phyloP scores from a whole-genome alignment of 1,139 yeast species.

The Scheffersomyces cryptocercus region DNA sequence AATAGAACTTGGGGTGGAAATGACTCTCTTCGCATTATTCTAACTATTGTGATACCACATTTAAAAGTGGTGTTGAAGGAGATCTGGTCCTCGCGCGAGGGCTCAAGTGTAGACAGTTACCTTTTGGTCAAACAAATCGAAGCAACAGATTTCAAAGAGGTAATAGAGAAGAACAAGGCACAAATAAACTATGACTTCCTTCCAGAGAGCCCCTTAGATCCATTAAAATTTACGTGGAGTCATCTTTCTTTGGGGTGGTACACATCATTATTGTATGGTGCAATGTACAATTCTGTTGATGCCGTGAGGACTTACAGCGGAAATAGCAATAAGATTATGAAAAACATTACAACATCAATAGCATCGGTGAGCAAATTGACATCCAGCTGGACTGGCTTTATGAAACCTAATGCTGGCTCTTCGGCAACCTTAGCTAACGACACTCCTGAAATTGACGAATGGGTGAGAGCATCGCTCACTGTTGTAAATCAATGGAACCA shows the following conservation, averaged over 20 bases:
- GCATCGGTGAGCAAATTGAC: conserved; percentile 48
- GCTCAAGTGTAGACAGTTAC: conserved; percentile 27
- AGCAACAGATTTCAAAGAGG: conserved; percentile 24
- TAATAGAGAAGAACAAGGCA: conserved; percentile 19
- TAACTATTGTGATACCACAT: conserved; percentile 43
- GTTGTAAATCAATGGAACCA: conserved; percentile 59
- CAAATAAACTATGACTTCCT: conserved; percentile 35
- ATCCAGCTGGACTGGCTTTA: conserved; percentile 38
- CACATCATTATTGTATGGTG: conserved; percentile 65
- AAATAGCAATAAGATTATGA: conserved; percentile 30
- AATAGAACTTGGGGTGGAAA: conserved; percentile 63
- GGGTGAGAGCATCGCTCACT: conserved; percentile 30
- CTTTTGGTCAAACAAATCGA: conserved; percentile 44
- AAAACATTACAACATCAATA: conserved; percentile 41
- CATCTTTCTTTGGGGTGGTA: conserved; percentile 76
- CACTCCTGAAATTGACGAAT: conserved; percentile 13
- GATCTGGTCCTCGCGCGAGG: conserved; percentile 29
- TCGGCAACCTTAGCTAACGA: neutral
- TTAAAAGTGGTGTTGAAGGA: conserved; percentile 37
- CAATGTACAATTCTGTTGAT: conserved; percentile 52
- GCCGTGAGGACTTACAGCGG: conserved; percentile 22
- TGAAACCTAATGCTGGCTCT: conserved; percentile 13
- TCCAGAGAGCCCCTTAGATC: conserved; percentile 44
- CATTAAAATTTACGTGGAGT: conserved; percentile 62
- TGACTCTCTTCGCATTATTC: conserved; percentile 47